Base-by-base conservation (phyloP, 768 basidiomycete species). In the Boletus barrowsii region DNA sequence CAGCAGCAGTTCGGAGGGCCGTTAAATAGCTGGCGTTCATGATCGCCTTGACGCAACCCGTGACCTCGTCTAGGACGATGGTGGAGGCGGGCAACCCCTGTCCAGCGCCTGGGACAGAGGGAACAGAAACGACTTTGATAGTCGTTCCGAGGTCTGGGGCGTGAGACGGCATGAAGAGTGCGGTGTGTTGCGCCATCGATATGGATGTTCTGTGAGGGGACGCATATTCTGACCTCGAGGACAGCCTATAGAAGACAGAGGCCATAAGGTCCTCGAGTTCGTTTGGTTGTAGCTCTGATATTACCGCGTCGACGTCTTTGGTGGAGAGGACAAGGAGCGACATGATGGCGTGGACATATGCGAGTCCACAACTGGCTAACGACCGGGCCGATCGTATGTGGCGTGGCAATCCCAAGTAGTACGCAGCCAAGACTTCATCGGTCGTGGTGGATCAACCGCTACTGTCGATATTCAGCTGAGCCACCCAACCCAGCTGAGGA, bases 91-190 rank as follows among this genome's bases (percentile, higher is more conserved):
- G 88, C 18, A 96, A 65, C 0, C 93, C 93, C 3, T 73, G 67
- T 18, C 58, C 62, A 42, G 78, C 78, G 2, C 63, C 74, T 1
- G 68, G 50, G 1, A 58, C 59, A 4, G 70, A 73, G 0, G 93
- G 93, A 2, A 93, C 77, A 29, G 83, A 87, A 4, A 91, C 93
- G n/a, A 91, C 79, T 70, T 97, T 95, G 55, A 91, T 75, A 3
- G 87, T 73, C 1, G 87, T 87, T 2, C 83, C 84, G n/a, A 64
- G 39, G 26, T 58, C 54, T 20, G 72, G 66, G 10, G 87, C 74
- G 24, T 86, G 80, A 8, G 89, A 82, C 3, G 93, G 92, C 93
- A 96, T 96, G 70, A 93, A 88, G 3, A 97, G 74, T 0, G 80
- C 75, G 1, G 78, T 85, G 59, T 91, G 83, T 41, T 77, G 74